A percentile compares a stretch with the other conserved stretches of the same genome.
Evolutionary conservation across 768 basidiomycete genomes (phyloP).

Genomic region (Neoboletus brunneissimus): DNA sequence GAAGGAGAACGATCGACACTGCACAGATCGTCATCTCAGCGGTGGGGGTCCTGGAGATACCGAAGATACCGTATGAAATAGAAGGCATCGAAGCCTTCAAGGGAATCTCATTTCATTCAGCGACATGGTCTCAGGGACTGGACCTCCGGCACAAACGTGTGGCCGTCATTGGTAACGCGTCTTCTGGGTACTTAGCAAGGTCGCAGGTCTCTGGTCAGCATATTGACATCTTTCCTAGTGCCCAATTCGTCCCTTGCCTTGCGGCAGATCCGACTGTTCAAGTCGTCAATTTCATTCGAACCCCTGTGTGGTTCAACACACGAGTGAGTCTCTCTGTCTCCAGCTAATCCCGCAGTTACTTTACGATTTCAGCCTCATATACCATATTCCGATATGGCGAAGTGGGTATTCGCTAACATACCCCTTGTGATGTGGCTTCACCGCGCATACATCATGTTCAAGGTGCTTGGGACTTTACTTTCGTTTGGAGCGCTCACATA

Average conservation of each 20-base stretch:
- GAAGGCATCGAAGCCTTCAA: constrained; percentile 40
- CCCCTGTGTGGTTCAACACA: constrained; percentile 59
- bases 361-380: constrained; percentile 38
- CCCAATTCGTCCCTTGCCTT: constrained; percentile 59
- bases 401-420: constrained; percentile 55
- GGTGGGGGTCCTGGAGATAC: constrained; percentile 46
- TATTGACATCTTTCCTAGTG: constrained; percentile 36
- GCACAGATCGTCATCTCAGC: constrained; percentile 54
- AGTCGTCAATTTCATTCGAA: constrained; percentile 57
- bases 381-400: constrained; percentile 37
- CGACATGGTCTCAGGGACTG: constrained; percentile 43
- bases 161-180: constrained; percentile 57
- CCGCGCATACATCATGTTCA: constrained; percentile 49
- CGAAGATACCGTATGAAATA: constrained; percentile 36
- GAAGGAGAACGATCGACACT: constrained; percentile 26
- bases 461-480: constrained; percentile 27
- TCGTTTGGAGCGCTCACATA: not conserved
- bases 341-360: not conserved
- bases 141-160: constrained; percentile 42
- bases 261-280: constrained; percentile 48
- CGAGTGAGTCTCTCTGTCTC: constrained; percentile 37
- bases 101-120: constrained; percentile 53
- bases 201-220: not conserved
- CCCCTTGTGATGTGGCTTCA: constrained; percentile 52
- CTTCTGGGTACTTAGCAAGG: constrained; percentile 47